Evolutionary conservation across 495 filamentous ascomycete species (phyloP).

Genomic region (Poronia punctata): DNA sequence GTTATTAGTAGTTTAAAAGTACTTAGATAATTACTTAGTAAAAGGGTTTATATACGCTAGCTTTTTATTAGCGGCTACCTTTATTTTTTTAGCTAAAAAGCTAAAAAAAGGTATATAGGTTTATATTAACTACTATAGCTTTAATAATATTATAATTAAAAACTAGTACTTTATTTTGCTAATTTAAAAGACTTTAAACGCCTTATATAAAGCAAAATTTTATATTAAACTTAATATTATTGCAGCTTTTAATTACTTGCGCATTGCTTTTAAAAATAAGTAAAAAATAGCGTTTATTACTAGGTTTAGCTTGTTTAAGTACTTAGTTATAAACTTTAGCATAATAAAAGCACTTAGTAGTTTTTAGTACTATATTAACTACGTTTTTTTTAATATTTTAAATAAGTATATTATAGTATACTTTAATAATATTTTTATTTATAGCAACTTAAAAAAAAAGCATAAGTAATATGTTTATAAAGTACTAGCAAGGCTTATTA

Average conservation of each 20-base stretch:
- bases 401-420: background rate
- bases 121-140: background rate
- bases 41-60: background rate
- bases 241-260: background rate
- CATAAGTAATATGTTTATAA: background rate
- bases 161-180: background rate
- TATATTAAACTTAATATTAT: background rate
- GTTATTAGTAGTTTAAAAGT: too few relatives aligned
- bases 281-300: constrained; percentile 1
- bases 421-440: background rate
- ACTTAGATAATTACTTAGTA: background rate
- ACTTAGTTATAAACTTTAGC: background rate
- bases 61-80: background rate
- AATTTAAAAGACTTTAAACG: background rate
- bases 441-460: background rate
- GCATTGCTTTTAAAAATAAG: background rate
- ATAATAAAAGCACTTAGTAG: background rate
- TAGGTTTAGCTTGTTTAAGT: background rate
- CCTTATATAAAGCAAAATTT: background rate
- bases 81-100: background rate
- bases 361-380: background rate
- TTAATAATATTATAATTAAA: background rate
- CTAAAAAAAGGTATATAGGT: background rate
- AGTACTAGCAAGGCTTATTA: background rate
- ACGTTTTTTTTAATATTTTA: background rate